These are phyloP conservation scores for Hypoxylon lienhwacheense DNA, from an alignment of 495 filamentous ascomycete species.

Conservation along the genomic window DNA sequence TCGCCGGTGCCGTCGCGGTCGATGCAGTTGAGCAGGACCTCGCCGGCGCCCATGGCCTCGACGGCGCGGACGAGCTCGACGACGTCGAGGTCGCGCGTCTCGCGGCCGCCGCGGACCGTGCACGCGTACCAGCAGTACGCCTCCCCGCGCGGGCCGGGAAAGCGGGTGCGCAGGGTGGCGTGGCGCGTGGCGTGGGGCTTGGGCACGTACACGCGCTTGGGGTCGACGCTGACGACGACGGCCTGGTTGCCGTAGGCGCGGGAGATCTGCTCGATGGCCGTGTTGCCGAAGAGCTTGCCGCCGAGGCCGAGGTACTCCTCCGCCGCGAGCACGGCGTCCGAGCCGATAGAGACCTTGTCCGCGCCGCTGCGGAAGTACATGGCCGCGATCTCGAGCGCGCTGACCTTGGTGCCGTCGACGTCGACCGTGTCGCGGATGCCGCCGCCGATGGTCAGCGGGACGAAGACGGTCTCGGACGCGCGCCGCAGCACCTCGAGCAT, in stretches of 20 bases:
- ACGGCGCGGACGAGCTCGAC: constrained; percentile 84
- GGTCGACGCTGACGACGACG: constrained; percentile 94
- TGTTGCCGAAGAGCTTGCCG: constrained; percentile 70
- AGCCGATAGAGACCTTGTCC: constrained; percentile 98
- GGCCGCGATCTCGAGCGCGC: constrained; percentile 87
- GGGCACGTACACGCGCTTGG: constrained; percentile 83
- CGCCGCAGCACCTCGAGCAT: constrained; percentile 92
- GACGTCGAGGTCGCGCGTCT: constrained; percentile 88
- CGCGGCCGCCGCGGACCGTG: constrained; percentile 92
- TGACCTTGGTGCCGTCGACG: constrained; percentile 80
- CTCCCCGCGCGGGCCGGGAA: constrained; percentile 74
- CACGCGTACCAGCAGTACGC: constrained; percentile 95
- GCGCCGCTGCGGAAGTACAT: constrained; percentile 98
- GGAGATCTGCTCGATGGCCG: constrained; percentile 93
- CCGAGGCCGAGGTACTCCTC: constrained; percentile 79
- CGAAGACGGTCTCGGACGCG: constrained; percentile 91
- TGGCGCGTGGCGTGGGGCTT: constrained; percentile 72
- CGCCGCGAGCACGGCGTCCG: constrained; percentile 88
- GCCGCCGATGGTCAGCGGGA: constrained; percentile 94
- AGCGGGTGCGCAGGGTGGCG: constrained; percentile 71
- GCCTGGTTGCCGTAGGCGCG: constrained; percentile 94
- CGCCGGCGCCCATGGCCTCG: constrained; percentile 93
- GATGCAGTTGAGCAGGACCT: constrained; percentile 94
- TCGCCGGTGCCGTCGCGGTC: constrained; percentile 95
- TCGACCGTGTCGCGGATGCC: constrained; percentile 91